Evolutionary conservation across 805 yeast genomes (phyloP).

Genomic region (Candida sithepensis): DNA sequence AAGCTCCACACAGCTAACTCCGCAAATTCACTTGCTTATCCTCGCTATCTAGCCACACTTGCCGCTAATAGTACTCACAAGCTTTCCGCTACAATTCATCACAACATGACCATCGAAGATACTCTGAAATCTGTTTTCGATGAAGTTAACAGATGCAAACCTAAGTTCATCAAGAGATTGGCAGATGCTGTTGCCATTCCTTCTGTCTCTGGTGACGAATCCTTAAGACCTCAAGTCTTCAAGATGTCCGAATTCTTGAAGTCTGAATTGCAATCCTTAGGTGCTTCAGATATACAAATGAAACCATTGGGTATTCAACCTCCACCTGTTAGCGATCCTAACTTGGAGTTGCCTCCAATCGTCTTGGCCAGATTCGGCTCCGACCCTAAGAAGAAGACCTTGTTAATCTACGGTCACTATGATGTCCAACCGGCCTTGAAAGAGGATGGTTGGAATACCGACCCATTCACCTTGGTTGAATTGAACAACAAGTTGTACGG

Average conservation of each 20-base stretch:
- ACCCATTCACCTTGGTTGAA: constrained; percentile 78
- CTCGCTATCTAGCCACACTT: too few species aligned
- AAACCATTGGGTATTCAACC: constrained; percentile 87
- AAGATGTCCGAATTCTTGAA: constrained; percentile 84
- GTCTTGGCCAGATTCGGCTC: constrained; percentile 85
- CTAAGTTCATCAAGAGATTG: constrained; percentile 68
- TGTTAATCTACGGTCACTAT: constrained; percentile 92
- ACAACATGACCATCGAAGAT: constrained; percentile 26
- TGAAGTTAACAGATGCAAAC: constrained; percentile 72
- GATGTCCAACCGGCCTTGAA: constrained; percentile 95
- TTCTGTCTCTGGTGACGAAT: constrained; percentile 89
- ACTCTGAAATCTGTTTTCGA: constrained; percentile 38
- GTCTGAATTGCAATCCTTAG: constrained; percentile 63
- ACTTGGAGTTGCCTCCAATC: constrained; percentile 84
- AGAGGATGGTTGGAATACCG: constrained; percentile 95
- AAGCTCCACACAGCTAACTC: too few species aligned
- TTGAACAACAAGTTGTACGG: constrained; percentile 74
- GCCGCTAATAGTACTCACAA: not conserved
- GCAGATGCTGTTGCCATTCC: constrained; percentile 89
- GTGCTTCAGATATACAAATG: constrained; percentile 78
- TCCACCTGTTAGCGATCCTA: constrained; percentile 72
- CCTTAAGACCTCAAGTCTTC: constrained; percentile 82
- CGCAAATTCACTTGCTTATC: not conserved
- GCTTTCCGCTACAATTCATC: not conserved
- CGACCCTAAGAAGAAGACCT: constrained; percentile 81